phyloP scores from a whole-genome alignment of 108 stramenopile species.

The Cyclostephanos invisitatus region DNA sequence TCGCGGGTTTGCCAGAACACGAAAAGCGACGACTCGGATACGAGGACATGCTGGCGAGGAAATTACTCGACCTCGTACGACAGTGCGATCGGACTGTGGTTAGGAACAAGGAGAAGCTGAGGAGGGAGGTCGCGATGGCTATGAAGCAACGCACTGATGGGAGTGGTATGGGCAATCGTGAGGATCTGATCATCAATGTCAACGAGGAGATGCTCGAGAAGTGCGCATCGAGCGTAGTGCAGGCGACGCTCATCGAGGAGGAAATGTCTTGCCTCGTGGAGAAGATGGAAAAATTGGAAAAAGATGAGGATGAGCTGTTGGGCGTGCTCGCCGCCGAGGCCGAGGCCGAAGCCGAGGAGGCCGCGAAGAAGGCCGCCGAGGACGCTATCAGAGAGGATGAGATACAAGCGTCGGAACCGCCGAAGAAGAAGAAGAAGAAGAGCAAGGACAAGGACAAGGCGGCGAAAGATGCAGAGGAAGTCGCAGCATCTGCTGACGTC shows the following conservation, averaged over 20 bases:
- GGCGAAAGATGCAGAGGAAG: conserved; percentile 23
- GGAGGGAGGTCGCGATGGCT: conserved; percentile 64
- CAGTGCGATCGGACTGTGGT: conserved; percentile 74
- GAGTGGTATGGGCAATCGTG: conserved; percentile 50
- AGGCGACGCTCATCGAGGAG: conserved; percentile 57
- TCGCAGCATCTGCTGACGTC: conserved; percentile 9
- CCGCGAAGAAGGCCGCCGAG: conserved; percentile 18
- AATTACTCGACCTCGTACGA: conserved; percentile 74
- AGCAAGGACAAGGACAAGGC: conserved; percentile 39
- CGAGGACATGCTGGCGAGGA: conserved; percentile 70
- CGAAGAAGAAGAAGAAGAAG: conserved; percentile 43
- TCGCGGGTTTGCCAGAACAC: conserved; percentile 55
- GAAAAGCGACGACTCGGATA: conserved; percentile 83
- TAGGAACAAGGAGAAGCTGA: conserved; percentile 83
- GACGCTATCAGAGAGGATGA: conserved; percentile 30
- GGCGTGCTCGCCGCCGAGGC: conserved; percentile 33
- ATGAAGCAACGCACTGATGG: conserved; percentile 53
- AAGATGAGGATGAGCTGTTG: conserved; percentile 46
- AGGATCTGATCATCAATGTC: conserved; percentile 51
- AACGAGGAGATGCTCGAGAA: conserved; percentile 49
- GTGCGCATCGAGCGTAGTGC: conserved; percentile 65
- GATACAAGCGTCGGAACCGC: conserved; percentile 17
- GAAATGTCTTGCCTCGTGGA: conserved; percentile 50
- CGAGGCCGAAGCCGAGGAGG: conserved; percentile 16
- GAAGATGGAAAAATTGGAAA: conserved; percentile 37